Conservation (phyloP, 2,329 filamentous ascomycete species). For the Botrytis tulipae region DNA sequence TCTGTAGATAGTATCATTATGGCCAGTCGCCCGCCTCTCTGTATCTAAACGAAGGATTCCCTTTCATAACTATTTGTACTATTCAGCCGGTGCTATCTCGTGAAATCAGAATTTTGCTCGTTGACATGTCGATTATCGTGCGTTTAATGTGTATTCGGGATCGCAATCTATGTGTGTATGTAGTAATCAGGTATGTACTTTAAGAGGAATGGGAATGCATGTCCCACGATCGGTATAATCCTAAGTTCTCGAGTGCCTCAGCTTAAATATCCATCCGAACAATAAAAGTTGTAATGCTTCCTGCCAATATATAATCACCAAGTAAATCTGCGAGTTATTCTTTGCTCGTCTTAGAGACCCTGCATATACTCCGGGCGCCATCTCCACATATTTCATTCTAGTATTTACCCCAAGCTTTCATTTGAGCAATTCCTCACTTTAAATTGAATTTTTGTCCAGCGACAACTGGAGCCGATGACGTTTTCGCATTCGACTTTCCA, state of each 20-base stretch:
- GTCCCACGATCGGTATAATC: background rate
- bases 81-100: background rate
- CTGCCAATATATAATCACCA: constrained; percentile 1
- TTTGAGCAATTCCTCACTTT: constrained; percentile 44
- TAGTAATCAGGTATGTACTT: background rate
- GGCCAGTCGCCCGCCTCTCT: background rate
- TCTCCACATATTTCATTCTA: background rate
- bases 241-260: constrained; percentile 7
- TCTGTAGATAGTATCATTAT: background rate
- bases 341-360: background rate
- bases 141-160: constrained; percentile 47
- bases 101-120: background rate
- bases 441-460: constrained; percentile 61
- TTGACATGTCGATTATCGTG: background rate
- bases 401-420: background rate
- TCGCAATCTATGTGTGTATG: constrained; percentile 51
- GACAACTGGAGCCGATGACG: constrained; percentile 52
- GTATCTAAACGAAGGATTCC: background rate
- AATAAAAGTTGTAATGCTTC: background rate
- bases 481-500: constrained; percentile 56
- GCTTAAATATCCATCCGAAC: background rate
- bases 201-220: background rate
- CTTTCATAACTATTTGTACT: background rate
- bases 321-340: background rate
- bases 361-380: constrained; percentile 1